These are phyloP conservation scores for Cordia subcordata DNA, from an alignment of 257 asterid genomes.

Conservation along the genomic window DNA sequence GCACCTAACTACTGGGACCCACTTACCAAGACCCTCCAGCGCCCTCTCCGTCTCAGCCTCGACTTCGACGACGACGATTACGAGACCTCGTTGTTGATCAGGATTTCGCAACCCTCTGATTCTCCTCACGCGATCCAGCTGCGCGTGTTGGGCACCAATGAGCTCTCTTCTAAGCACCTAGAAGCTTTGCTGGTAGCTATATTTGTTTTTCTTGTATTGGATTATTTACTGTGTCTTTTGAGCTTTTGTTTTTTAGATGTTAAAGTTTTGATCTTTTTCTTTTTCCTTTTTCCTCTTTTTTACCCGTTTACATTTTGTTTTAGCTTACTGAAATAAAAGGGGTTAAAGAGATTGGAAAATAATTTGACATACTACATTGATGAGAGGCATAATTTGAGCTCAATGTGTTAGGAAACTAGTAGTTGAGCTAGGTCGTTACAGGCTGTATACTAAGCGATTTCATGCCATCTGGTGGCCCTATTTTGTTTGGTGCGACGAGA, in stretches of 20 bases:
- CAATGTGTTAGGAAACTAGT: no score
- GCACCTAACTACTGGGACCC: constrained; percentile 88
- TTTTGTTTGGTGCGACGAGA: no score
- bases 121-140: constrained; percentile 42
- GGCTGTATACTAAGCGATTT: no score
- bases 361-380: no score
- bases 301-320: no score
- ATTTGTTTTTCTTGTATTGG: not conserved
- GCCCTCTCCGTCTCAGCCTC: constrained; percentile 67
- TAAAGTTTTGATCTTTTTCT: not conserved
- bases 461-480: no score
- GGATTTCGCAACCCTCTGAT: constrained; percentile 44
- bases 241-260: not conserved
- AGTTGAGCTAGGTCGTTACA: no score
- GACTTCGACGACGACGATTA: constrained; percentile 21
- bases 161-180: constrained; percentile 42
- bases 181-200: constrained; percentile 46
- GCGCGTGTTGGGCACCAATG: constrained; percentile 32
- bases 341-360: no score
- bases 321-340: not conserved
- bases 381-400: no score
- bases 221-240: not conserved
- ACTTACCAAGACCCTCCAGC: constrained; percentile 58
- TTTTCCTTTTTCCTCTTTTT: not conserved
- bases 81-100: constrained; percentile 39